Percentiles rank a stretch among this genome's conserved stretches.
These are phyloP conservation scores for Magnusiomyces suaveolens DNA, from an alignment of 1,139 yeast species.

Conservation along the genomic window DNA sequence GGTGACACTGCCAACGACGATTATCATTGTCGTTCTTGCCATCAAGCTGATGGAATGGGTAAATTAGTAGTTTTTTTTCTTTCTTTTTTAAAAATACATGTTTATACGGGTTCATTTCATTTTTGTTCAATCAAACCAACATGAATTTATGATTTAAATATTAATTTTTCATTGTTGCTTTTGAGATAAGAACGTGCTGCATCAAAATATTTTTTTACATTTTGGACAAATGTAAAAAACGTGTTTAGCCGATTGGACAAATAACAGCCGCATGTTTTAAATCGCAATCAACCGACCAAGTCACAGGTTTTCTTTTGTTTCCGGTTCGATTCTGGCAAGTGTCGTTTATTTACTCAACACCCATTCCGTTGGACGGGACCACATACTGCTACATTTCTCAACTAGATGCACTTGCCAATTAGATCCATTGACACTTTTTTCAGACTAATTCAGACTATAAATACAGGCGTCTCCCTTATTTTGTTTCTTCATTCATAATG, in stretches of 20 bases:
- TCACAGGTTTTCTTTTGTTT: too few species aligned
- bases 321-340: not conserved
- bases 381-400: too few species aligned
- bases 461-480: not conserved
- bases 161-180: not conserved
- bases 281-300: too few species aligned
- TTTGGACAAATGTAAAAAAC: too few species aligned
- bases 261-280: too few species aligned
- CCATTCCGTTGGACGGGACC: not conserved
- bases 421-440: not conserved
- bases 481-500: not conserved
- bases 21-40: slow-evolving; percentile 57
- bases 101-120: not conserved
- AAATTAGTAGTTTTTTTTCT: not conserved
- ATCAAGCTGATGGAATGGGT: slow-evolving; percentile 54
- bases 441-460: not conserved
- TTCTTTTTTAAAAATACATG: too few species aligned
- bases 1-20: slow-evolving; percentile 68
- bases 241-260: too few species aligned
- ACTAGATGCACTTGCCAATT: too few species aligned
- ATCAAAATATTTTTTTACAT: too few species aligned
- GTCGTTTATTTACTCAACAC: not conserved
- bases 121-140: not conserved
- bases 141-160: not conserved
- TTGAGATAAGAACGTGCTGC: too few species aligned